These are phyloP conservation scores for Lotus japonicus DNA, from an alignment of 306 rosid genomes.

Conservation along the genomic window DNA sequence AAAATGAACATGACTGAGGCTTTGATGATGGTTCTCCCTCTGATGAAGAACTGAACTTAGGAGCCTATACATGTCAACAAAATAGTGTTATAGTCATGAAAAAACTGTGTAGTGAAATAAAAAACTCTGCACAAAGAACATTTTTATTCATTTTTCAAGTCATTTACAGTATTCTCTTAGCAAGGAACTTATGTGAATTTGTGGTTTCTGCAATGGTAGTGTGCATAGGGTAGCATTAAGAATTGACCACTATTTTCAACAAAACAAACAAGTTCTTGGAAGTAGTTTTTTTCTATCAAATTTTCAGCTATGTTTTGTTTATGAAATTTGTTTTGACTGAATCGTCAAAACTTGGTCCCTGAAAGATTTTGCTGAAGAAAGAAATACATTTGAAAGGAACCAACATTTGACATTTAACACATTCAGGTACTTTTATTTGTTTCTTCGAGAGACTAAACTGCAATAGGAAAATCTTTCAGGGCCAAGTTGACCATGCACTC, in stretches of 20 bases:
- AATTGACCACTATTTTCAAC: not conserved
- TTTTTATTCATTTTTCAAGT: not conserved
- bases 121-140: not conserved
- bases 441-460: too few relatives aligned
- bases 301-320: not conserved
- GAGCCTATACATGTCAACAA: conserved; percentile 33
- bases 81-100: not conserved
- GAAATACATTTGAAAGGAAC: too few relatives aligned
- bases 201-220: not conserved
- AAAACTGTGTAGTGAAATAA: not conserved
- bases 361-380: too few relatives aligned
- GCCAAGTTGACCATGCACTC: too few relatives aligned
- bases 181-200: not conserved
- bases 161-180: not conserved
- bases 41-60: conserved; percentile 49
- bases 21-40: conserved; percentile 55
- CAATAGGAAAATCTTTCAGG: too few relatives aligned
- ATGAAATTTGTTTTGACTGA: not conserved
- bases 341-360: too few relatives aligned
- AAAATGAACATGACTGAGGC: conserved; percentile 31
- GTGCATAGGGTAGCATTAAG: not conserved
- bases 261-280: not conserved
- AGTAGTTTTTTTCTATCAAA: not conserved
- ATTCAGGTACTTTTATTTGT: too few relatives aligned
- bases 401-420: too few relatives aligned